phyloP scores from a whole-genome alignment of 2,329 filamentous ascomycete species.

The Chalaropsis ovoidea region DNA sequence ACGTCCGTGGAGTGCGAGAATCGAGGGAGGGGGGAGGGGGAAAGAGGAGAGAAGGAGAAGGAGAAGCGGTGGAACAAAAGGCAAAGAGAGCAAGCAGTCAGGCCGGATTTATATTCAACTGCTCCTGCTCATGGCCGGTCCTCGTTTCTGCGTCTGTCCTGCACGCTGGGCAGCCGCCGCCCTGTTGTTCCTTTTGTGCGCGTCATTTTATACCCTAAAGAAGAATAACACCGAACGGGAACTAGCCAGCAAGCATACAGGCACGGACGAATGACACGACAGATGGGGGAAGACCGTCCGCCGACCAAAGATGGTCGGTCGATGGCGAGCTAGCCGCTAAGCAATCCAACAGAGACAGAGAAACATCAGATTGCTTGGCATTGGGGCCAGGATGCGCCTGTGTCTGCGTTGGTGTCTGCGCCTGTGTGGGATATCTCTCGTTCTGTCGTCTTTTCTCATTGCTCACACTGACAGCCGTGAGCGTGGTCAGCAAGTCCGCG shows the following conservation, averaged over 20 bases:
- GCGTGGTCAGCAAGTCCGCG: not conserved
- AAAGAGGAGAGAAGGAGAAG: not conserved
- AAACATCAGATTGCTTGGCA: slow-evolving; percentile 14
- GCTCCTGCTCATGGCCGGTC: not conserved
- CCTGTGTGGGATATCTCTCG: not conserved
- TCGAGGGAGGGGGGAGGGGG: not conserved
- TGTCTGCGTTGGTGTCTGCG: not conserved
- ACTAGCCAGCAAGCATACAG: not conserved
- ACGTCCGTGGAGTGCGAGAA: not conserved
- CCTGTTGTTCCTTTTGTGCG: not conserved
- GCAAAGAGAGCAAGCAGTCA: not conserved
- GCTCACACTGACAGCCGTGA: not conserved
- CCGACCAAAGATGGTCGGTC: not conserved
- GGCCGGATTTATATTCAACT: not conserved
- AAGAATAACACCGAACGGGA: slow-evolving; percentile 10
- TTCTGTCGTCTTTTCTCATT: not conserved
- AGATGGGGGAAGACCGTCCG: not conserved
- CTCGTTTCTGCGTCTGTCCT: not conserved
- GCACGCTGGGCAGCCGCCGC: not conserved
- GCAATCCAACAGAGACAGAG: slow-evolving; percentile 1
- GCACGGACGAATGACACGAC: slow-evolving; percentile 1
- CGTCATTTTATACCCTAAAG: not conserved
- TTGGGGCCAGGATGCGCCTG: not conserved
- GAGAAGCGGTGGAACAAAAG: not conserved
- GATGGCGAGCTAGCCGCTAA: slow-evolving; percentile 14